Base-by-base conservation (phyloP, 2,329 filamentous ascomycete species). In the Phyllosticta citriasiana region DNA sequence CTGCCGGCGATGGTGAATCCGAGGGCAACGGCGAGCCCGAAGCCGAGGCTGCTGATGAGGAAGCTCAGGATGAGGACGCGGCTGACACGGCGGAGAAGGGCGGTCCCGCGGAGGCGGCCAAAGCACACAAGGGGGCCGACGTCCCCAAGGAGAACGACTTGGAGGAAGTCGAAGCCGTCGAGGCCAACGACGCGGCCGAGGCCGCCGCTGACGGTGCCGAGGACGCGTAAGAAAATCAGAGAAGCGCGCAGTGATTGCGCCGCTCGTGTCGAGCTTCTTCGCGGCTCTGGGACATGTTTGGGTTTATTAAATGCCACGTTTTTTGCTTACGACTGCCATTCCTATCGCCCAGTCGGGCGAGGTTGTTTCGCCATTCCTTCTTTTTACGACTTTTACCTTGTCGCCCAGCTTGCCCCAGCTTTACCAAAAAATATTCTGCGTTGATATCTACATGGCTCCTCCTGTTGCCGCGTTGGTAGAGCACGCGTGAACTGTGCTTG, bases 71-170 rank as follows among this genome's bases (percentile, higher is more conserved):
- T 27, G 64, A 67, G 9, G 61, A 59, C 10, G 66, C 65, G 19
- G 66, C 67, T 14, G 69, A 68, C 12, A 67, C 67, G 52, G 70
- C 70, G 9, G 65, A 66, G 7, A 65, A 65, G 19, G 60, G 66
- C 19, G 70, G 67, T 8, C 70, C 70, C 53, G 66, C 70, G 12
- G 68, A 67, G 52, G 65, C 66, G 27, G 69, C 69, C 26, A 70
- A 71, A 62, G 60, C 64, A 50, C 63, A 63, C 50, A 71, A 71
- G 65, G 67, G 64, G 19, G 64, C 61, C 19, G 64, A 63, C 10
- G 66, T 70, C 25, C 69, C 71, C 19, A 70, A 71, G 65, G 69
- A 71, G 63, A 65, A 66, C 30, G 65, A 68, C 54, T 63, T 71
- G 35, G 64, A 66, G 19, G 70, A 70, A 56, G 68, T 68, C 35